phyloP scores from a whole-genome alignment of 352 stramenopile genomes.

The Globisporangium nagaii region DNA sequence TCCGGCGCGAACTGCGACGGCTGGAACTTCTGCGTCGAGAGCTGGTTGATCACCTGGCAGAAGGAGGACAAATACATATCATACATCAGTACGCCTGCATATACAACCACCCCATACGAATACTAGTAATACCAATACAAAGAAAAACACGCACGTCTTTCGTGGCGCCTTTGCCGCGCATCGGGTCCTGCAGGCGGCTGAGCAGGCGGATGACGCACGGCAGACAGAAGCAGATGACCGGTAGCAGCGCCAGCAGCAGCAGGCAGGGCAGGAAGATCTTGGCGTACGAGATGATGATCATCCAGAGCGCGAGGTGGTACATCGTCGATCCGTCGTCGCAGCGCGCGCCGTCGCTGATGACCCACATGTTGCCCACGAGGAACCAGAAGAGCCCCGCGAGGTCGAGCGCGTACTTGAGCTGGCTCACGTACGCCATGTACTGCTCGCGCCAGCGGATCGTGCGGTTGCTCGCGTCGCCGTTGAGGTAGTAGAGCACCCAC shows the following conservation, averaged over 20 bases:
- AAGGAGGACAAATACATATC: too few relatives aligned
- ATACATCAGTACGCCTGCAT: background rate
- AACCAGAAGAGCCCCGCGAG: slow-evolving; percentile 82
- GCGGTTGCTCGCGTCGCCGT: slow-evolving; percentile 42
- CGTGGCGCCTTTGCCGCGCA: slow-evolving; percentile 80
- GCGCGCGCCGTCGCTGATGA: slow-evolving; percentile 77
- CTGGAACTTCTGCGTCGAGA: slow-evolving; percentile 55
- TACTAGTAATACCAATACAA: background rate
- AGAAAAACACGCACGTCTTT: slow-evolving; percentile 41
- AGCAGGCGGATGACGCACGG: slow-evolving; percentile 90
- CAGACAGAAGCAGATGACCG: slow-evolving; percentile 92
- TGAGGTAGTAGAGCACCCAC: slow-evolving; percentile 76
- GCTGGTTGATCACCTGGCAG: slow-evolving; percentile 55
- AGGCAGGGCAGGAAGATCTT: slow-evolving; percentile 93
- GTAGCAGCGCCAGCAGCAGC: slow-evolving; percentile 83
- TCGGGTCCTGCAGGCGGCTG: slow-evolving; percentile 85
- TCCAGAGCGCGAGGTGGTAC: slow-evolving; percentile 85
- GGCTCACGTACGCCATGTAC: slow-evolving; percentile 65
- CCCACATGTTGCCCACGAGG: slow-evolving; percentile 86
- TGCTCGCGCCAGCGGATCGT: slow-evolving; percentile 54
- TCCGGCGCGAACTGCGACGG: slow-evolving; percentile 62
- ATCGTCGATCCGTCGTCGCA: slow-evolving; percentile 73
- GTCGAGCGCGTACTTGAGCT: slow-evolving; percentile 79
- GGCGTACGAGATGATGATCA: slow-evolving; percentile 91
- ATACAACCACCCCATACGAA: background rate